Evolutionary conservation across 208 protist species (phyloP).

Genomic region (Acanthamoeba sp.): DNA sequence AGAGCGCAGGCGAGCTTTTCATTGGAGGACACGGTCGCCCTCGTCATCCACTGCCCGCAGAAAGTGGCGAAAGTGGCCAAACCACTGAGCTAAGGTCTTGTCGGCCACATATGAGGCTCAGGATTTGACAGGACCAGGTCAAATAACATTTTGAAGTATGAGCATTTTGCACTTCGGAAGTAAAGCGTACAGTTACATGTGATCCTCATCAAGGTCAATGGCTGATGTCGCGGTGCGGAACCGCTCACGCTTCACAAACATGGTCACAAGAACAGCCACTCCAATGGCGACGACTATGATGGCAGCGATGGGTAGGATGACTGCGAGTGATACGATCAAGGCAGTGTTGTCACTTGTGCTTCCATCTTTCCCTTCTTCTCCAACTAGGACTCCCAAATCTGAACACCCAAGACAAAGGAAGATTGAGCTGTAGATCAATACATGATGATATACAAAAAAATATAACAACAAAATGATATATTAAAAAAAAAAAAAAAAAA

Average conservation of each 20-base stretch:
- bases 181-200: too few relatives aligned
- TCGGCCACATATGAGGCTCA: too few relatives aligned
- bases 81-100: too few relatives aligned
- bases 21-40: too few relatives aligned
- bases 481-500: not conserved
- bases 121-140: too few relatives aligned
- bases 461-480: not conserved
- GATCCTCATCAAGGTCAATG: not conserved
- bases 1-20: too few relatives aligned
- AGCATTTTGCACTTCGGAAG: too few relatives aligned
- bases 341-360: not conserved
- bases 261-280: not conserved
- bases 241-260: not conserved
- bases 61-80: too few relatives aligned
- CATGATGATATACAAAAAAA: too few relatives aligned
- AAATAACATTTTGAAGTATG: too few relatives aligned
- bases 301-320: not conserved
- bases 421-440: not conserved
- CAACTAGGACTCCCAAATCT: constrained; percentile 5
- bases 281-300: not conserved
- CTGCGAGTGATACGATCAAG: not conserved
- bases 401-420: not conserved
- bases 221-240: not conserved
- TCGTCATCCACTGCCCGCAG: too few relatives aligned
- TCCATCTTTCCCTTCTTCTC: not conserved